Evolutionary conservation across 257 asterid genomes (phyloP).

Genomic region (Solanum okadae): DNA sequence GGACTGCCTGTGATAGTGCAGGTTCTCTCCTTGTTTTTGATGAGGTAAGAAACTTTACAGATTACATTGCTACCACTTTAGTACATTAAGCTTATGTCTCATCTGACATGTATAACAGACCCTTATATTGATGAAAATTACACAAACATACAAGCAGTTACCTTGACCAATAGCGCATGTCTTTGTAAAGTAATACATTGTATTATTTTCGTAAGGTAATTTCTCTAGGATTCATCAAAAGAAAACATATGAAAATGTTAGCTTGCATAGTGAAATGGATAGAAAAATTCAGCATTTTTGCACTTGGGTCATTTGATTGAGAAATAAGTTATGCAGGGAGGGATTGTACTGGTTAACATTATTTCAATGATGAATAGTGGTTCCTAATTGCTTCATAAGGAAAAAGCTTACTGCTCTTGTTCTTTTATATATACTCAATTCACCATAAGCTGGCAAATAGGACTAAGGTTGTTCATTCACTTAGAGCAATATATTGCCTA

Average conservation of each 20-base stretch:
- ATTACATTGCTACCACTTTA: background rate
- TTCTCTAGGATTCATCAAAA: background rate
- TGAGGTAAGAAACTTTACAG: slow-evolving; percentile 44
- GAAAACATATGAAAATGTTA: background rate
- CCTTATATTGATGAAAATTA: background rate
- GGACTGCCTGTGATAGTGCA: slow-evolving; percentile 58
- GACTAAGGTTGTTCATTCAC: background rate
- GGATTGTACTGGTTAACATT: background rate
- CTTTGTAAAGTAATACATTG: background rate
- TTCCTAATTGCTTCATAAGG: background rate
- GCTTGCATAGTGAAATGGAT: background rate
- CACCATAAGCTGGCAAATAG: background rate
- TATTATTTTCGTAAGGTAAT: background rate
- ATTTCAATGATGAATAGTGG: background rate
- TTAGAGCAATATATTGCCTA: background rate
- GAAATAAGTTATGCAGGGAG: background rate
- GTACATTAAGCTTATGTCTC: background rate
- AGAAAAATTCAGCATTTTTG: background rate
- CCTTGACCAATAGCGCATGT: background rate
- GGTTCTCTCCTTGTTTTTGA: slow-evolving; percentile 84
- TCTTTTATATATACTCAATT: background rate
- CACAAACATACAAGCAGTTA: background rate
- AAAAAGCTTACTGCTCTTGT: background rate
- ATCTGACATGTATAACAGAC: background rate
- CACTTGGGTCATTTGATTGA: background rate